Base-by-base conservation (phyloP, 1,139 yeast genomes). In the Hemisphaericaspora xylofermentans region DNA sequence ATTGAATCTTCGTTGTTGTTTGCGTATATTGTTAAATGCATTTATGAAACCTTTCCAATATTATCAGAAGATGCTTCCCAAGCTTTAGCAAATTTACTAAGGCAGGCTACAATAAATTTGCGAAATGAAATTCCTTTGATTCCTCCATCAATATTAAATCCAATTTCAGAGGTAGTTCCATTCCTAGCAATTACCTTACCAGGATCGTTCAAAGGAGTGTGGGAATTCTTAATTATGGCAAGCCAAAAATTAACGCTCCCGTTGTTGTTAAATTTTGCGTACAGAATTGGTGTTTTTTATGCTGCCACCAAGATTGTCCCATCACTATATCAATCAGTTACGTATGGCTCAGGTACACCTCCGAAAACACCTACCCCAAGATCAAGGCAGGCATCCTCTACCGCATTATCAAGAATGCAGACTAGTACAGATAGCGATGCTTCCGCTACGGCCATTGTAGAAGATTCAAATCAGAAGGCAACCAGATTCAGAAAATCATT, bases 271-370 rank as follows among this genome's bases (percentile, higher is more conserved):
- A 88, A 89, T 51, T 70, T 93, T 51, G 88, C 89, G 2, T 91
- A 87, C 58, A 76, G 98, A 53, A 80, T 93, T 19, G 76, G 88
- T 2, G 96, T 91, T 3, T 88, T 91, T 54, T 88, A 88, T 57
- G 89, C 96, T 2, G 97, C 98, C 4, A 87, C 97, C 13, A 83
- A 95, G 58, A 89, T 93, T 47, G 88, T 93, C 17, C 98, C 98
- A 1, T 82, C 88, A 16, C 66, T 88, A 46, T 70, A 71, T 51
- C 70, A 71, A 47, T 68, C 68, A 13, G 61, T 64, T 1, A 54
- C 64, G 16, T 64, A 66, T 44, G 71, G 68, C 22, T 52, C 60
- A 18, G 44, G 49, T 12, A 56, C 80, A 6, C 68, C 71, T 8
- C 66, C 71, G 37, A 57, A 65, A 49, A 60, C 67, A 2, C 58